Conservation (phyloP, 2,329 filamentous ascomycete genomes). For the Diplodia sapinea region DNA sequence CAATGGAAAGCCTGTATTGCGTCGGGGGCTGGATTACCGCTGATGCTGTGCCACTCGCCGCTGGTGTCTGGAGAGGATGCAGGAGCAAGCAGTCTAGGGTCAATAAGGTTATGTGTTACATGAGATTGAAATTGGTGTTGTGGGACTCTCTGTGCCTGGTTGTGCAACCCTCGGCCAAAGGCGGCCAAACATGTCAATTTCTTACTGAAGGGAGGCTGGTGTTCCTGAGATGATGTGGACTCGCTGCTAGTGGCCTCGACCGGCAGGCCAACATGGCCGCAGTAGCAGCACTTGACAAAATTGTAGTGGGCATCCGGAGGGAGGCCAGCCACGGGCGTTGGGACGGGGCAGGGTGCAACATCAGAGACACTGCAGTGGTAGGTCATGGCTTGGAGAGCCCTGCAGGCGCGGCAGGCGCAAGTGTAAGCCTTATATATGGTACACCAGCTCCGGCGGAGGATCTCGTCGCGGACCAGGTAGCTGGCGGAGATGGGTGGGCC, state of each 20-base stretch:
- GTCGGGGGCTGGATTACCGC: too few species aligned
- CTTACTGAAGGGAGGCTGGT: not conserved
- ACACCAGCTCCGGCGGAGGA: not conserved
- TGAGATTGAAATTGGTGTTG: not conserved
- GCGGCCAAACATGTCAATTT: too few species aligned
- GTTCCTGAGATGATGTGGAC: not conserved
- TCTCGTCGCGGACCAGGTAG: not conserved
- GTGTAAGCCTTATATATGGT: constrained; percentile 21
- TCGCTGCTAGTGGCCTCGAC: not conserved
- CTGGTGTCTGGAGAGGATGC: not conserved
- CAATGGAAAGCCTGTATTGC: too few species aligned
- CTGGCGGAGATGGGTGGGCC: not conserved
- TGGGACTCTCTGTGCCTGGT: too few species aligned
- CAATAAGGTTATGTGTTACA: not conserved
- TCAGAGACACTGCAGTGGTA: not conserved
- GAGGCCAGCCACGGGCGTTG: not conserved
- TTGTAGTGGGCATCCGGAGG: not conserved
- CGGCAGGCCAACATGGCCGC: not conserved
- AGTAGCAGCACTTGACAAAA: constrained; percentile 1
- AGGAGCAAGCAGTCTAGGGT: constrained; percentile 4
- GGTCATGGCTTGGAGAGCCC: constrained; percentile 7
- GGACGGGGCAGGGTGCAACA: not conserved
- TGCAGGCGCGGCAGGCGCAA: constrained; percentile 17
- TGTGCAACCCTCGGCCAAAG: too few species aligned
- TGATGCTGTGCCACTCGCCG: not conserved